Conservation (phyloP, 2,329 filamentous ascomycete genomes). For the Xylaria sp. region DNA sequence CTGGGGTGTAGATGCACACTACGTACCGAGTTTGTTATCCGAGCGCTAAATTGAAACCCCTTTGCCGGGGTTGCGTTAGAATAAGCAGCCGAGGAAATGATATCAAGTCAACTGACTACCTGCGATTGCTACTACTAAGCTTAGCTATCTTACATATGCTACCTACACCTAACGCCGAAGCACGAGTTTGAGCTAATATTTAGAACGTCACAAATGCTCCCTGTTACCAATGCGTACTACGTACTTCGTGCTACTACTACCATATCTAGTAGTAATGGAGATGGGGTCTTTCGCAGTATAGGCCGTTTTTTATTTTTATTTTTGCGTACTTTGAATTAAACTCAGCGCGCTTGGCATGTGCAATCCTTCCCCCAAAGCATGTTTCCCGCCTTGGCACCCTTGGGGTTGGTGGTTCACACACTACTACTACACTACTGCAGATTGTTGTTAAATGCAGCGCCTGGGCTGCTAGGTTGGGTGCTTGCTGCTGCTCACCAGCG, state of each 20-base stretch:
- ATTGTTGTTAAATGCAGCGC: slow-evolving; percentile 5
- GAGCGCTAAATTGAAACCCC: slow-evolving; percentile 27
- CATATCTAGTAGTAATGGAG: slow-evolving; percentile 12
- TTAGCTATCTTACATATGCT: background rate
- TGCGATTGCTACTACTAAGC: background rate
- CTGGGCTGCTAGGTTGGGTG: too few relatives aligned
- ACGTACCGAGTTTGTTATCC: slow-evolving; percentile 18
- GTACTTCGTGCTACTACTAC: background rate
- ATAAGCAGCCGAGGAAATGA: slow-evolving; percentile 1
- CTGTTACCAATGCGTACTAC: background rate
- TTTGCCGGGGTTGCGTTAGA: slow-evolving; percentile 11
- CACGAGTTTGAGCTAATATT: background rate
- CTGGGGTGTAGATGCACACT: background rate
- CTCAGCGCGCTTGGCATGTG: slow-evolving; percentile 33
- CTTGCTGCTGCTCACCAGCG: slow-evolving; percentile 19
- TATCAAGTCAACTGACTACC: slow-evolving; percentile 10
- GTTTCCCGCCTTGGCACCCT: slow-evolving; percentile 30
- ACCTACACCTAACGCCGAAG: background rate
- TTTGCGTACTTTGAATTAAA: slow-evolving; percentile 16
- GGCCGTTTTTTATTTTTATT: background rate
- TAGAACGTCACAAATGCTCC: background rate
- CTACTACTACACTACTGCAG: slow-evolving; percentile 5
- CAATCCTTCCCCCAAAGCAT: slow-evolving; percentile 18
- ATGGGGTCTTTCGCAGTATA: background rate
- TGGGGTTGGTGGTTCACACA: too few relatives aligned